Conservation (phyloP, 345 rosid species). For the Arabis hirsuta region DNA sequence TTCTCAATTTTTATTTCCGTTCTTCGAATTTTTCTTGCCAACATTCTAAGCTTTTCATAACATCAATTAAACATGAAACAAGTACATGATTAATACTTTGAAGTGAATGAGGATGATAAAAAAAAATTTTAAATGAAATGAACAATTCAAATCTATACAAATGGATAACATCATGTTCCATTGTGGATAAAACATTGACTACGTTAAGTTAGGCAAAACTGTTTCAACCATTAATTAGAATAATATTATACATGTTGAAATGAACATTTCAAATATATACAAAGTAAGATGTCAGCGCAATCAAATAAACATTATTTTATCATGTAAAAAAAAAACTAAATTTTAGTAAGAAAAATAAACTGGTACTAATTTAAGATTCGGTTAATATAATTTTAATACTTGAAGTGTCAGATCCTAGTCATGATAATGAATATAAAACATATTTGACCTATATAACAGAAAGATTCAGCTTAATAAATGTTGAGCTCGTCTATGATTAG, state of each 20-base stretch:
- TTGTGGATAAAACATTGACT: slow-evolving; percentile 6
- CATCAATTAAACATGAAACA: background rate
- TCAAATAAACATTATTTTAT: background rate
- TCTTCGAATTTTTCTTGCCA: no score
- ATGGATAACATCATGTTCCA: background rate
- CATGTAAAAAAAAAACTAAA: no score
- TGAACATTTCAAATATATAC: slow-evolving; percentile 9
- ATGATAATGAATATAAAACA: slow-evolving; percentile 4
- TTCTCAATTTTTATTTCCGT: no score
- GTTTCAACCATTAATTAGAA: slow-evolving; percentile 7
- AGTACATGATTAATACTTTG: background rate
- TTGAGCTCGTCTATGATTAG: background rate
- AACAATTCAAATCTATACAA: no score
- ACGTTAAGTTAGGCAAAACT: background rate
- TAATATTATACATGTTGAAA: slow-evolving; percentile 7
- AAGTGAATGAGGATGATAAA: background rate
- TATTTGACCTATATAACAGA: background rate
- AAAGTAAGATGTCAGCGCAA: slow-evolving; percentile 27
- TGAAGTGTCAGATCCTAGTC: slow-evolving; percentile 41
- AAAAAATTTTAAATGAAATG: no score
- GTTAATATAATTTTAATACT: background rate
- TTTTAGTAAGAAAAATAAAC: background rate
- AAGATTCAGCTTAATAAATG: slow-evolving; percentile 4
- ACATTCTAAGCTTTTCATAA: no score
- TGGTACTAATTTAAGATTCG: background rate